Conservation (phyloP, 148 eudicot species). For the Rhododendron mucronatum region DNA sequence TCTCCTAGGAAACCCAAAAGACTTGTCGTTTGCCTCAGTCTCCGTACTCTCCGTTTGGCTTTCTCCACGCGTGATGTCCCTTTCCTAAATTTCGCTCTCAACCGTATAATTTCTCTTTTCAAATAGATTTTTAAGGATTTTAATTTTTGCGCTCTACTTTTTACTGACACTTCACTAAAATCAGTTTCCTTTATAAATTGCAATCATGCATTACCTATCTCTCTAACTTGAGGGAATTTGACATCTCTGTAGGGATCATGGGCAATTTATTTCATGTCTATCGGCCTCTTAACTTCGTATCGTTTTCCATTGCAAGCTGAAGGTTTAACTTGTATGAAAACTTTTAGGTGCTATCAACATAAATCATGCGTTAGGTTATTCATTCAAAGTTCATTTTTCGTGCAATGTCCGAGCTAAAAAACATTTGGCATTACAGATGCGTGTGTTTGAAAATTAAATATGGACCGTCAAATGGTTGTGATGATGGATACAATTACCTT, state of each 20-base stretch:
- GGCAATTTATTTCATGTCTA: not conserved
- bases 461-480: not conserved
- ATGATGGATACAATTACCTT: not conserved
- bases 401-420: not conserved
- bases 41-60: not conserved
- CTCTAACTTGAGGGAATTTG: not conserved
- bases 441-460: not conserved
- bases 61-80: not conserved
- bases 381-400: not conserved
- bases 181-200: not conserved
- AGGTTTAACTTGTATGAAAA: not conserved
- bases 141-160: too few species aligned
- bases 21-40: not conserved
- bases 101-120: not conserved
- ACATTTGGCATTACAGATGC: not conserved
- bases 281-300: not conserved
- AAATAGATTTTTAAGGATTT: not conserved
- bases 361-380: not conserved
- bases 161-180: too few species aligned
- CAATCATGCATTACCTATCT: not conserved
- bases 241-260: not conserved
- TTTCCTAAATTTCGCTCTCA: not conserved
- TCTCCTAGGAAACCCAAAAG: not conserved
- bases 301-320: not conserved
- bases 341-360: not conserved